Conservation (phyloP, 345 rosid genomes). For the Citrus mangshanensis region DNA sequence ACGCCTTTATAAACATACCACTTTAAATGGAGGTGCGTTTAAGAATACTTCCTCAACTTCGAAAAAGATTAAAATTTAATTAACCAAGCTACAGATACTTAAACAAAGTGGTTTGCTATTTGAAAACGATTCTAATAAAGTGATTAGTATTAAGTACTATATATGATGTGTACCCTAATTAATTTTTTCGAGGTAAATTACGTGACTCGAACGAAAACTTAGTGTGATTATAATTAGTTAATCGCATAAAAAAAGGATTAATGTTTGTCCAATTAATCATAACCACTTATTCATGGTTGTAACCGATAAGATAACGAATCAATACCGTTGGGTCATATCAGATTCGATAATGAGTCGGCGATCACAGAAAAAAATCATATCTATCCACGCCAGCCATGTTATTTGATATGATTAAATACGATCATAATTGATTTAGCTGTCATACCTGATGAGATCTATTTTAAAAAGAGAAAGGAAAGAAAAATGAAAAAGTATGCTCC, state of each 20-base stretch:
- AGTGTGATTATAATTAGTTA: background rate
- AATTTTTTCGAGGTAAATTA: background rate
- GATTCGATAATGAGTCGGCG: background rate
- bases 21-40: constrained; percentile 3
- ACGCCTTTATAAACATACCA: constrained; percentile 5
- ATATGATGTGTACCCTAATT: background rate
- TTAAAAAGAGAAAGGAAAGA: background rate
- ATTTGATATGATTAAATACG: constrained; percentile 5
- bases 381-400: background rate
- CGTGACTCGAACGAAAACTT: background rate
- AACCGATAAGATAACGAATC: background rate
- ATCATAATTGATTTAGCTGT: background rate
- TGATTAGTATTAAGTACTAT: background rate
- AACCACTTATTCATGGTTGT: background rate
- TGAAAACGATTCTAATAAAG: background rate
- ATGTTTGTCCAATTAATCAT: background rate
- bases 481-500: background rate
- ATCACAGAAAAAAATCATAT: background rate
- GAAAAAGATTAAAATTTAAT: constrained; percentile 6
- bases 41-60: background rate
- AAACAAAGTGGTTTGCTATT: background rate
- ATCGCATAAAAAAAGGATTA: background rate
- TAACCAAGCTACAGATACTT: background rate
- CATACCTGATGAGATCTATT: background rate
- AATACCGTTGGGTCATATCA: background rate